A percentile compares a stretch with the other conserved stretches of the same genome.
Evolutionary conservation across 352 stramenopile species (phyloP).

Genomic region (Phytophthora cactorum): DNA sequence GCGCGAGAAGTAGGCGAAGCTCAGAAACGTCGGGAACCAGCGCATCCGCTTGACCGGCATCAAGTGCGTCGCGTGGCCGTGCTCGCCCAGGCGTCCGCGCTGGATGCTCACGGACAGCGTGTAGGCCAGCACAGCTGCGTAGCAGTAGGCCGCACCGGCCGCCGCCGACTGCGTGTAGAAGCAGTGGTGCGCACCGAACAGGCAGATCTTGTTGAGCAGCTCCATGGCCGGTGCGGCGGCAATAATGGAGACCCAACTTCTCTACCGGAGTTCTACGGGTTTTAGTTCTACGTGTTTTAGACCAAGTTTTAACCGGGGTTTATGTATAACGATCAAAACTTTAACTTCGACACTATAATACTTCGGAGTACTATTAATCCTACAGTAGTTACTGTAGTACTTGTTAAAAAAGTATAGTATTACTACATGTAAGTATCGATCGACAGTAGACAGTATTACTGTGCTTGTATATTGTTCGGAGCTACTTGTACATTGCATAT

Average conservation of each 20-base stretch:
- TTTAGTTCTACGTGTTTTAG: too few relatives aligned
- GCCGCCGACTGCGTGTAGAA: conserved; percentile 79
- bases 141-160: conserved; percentile 70
- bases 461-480: not conserved
- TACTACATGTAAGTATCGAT: too few relatives aligned
- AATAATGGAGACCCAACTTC: conserved; percentile 2
- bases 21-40: conserved; percentile 85
- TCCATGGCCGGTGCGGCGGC: conserved; percentile 16
- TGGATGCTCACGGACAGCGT: conserved; percentile 81
- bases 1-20: conserved; percentile 72
- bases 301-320: not conserved
- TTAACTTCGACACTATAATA: not conserved
- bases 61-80: conserved; percentile 83
- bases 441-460: too few relatives aligned
- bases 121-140: conserved; percentile 68
- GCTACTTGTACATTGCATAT: conserved; percentile 3
- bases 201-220: conserved; percentile 71
- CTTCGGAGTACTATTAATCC: too few relatives aligned
- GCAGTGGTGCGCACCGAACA: conserved; percentile 78
- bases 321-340: not conserved
- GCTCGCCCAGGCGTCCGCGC: conserved; percentile 69
- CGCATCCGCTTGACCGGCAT: conserved; percentile 83
- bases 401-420: too few relatives aligned
- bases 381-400: too few relatives aligned
- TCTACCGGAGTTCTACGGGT: not conserved